phyloP scores from a whole-genome alignment of 2,329 filamentous ascomycete species.

The Microdochium bolleyi region DNA sequence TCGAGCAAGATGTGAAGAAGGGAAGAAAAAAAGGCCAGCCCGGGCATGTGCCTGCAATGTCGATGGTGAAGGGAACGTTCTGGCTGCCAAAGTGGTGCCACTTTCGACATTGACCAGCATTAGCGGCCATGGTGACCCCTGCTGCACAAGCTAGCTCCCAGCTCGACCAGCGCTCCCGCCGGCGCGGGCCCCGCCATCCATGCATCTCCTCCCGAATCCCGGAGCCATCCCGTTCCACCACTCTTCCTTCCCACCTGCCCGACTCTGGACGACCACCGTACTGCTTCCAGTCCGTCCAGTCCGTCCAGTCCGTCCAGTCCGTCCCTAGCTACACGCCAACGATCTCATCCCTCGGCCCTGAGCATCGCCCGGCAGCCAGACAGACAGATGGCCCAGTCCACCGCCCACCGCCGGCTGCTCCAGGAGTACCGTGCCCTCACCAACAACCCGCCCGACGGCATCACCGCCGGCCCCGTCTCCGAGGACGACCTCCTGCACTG shows the following conservation, averaged over 20 bases:
- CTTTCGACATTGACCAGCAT: background rate
- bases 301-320: no score
- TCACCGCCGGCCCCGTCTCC: slow-evolving; percentile 84
- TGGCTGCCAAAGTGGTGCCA: background rate
- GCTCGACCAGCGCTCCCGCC: background rate
- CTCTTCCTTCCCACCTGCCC: no score
- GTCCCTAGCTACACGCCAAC: no score
- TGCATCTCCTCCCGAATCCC: no score
- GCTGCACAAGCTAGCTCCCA: background rate
- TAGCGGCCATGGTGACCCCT: background rate
- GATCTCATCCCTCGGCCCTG: no score
- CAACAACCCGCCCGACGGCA: slow-evolving; percentile 93
- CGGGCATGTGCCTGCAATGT: background rate
- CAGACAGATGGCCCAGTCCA: slow-evolving; percentile 47
- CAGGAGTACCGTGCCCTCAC: slow-evolving; percentile 94
- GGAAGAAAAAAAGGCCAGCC: background rate
- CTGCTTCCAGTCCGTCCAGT: no score
- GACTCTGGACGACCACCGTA: no score
- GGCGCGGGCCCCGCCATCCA: no score
- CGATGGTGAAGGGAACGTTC: background rate
- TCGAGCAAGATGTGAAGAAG: background rate
- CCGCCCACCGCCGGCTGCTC: slow-evolving; percentile 73
- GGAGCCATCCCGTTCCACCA: no score
- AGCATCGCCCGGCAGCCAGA: background rate
- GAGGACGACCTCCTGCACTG: slow-evolving; percentile 95